Evolutionary conservation across 306 rosid species (phyloP), one percentile per base, ranked within the genome.

Genomic region (Quillaja saponaria): DNA sequence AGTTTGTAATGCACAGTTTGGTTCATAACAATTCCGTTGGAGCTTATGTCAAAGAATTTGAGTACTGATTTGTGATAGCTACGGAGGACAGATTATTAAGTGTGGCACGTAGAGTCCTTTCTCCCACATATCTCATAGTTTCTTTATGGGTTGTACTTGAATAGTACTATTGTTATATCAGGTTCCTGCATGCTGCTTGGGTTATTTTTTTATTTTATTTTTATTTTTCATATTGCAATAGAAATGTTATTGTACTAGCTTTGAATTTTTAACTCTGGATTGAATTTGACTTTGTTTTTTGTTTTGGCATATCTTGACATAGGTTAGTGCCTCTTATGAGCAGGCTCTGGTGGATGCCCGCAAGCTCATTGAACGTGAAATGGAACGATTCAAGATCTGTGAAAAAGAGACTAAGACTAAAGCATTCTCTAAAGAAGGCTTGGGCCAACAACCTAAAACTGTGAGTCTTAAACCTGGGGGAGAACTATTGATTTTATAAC

Each of bases 291-390:
- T 19, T 21, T 67, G 37, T 37, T 68, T 71, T 76, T 49, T 74
- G 34, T 67, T 48, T 70, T 76, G 78, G 55, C 67, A 53, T 68
- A 28, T 68, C 69, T 71, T 76, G 82, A 69, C 56, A 64, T 61
- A 92, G 98, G 95, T 91, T 72, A 91, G 98, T 84, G 98, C 98
- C 70, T 84, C 96, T 50, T 91, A 91, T 78, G 98, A 91, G 86
- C 96, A 89, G 84, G 90, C 87, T 25, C 72, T 92, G 78, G 90
- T 92, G 76, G 98, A 92, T 86, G 88, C 98, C 44, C 98, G 98
- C 38, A 88, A 92, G 80, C 77, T 61, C 34, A 92, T 92, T 56
- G 96, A 92, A 74, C 96, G 96, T 16, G 98, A 92, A 80, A 92
- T 92, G 98, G 98, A 92, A 77, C 81, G 97, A 75, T 91, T 91